Evolutionary conservation across 192 early-diverging fungal species (phyloP).

Genomic region (Pilobolus umbonatus): DNA sequence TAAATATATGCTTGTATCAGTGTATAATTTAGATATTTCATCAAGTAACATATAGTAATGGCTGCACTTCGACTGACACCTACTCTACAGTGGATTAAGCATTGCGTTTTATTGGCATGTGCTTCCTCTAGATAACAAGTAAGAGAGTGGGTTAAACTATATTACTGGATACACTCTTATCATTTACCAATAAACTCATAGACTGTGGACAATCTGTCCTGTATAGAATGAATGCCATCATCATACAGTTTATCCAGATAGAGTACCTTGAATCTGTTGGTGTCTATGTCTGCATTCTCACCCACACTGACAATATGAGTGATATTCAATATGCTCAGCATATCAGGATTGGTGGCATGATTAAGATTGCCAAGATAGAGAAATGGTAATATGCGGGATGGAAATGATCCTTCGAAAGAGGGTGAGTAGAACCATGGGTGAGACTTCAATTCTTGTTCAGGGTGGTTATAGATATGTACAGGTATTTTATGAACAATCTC

Average conservation of each 20-base stretch:
- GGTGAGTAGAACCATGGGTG: slow-evolving; percentile 51
- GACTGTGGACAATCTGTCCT: slow-evolving; percentile 41
- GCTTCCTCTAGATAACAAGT: slow-evolving; percentile 46
- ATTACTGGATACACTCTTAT: not conserved
- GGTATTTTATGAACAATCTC: no score
- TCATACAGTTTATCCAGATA: slow-evolving; percentile 55
- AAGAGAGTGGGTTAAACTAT: not conserved
- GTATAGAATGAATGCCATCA: slow-evolving; percentile 55
- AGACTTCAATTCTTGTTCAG: slow-evolving; percentile 11
- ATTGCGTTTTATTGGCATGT: slow-evolving; percentile 24
- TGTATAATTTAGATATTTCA: slow-evolving; percentile 44
- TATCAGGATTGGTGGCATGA: slow-evolving; percentile 54
- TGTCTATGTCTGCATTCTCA: slow-evolving; percentile 45
- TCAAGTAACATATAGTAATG: slow-evolving; percentile 53
- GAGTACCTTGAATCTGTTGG: slow-evolving; percentile 37
- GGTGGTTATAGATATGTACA: no score
- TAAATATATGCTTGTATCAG: slow-evolving; percentile 50
- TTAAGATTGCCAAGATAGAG: slow-evolving; percentile 58
- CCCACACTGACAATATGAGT: slow-evolving; percentile 54
- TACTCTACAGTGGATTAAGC: slow-evolving; percentile 56
- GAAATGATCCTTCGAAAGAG: slow-evolving; percentile 58
- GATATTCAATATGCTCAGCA: slow-evolving; percentile 49
- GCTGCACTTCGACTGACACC: slow-evolving; percentile 56
- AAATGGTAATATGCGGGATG: slow-evolving; percentile 52
- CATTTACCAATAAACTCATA: slow-evolving; percentile 50